Evolutionary conservation across 2,329 filamentous ascomycete species (phyloP).

Genomic region (Fusarium sp.): DNA sequence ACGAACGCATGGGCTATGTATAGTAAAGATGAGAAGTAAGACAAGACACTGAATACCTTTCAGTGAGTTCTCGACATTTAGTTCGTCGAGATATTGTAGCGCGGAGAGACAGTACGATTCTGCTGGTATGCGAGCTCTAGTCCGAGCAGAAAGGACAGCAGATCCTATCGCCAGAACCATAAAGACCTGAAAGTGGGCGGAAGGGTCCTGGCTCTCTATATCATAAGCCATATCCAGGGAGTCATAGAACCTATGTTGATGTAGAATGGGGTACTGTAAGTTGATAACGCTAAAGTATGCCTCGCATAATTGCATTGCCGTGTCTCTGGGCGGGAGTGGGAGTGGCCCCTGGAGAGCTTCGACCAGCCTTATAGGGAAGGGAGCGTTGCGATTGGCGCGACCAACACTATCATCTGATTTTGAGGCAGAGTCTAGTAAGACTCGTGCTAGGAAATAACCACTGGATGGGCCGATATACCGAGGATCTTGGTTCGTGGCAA

Average conservation of each 20-base stretch:
- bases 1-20: constrained; percentile 57
- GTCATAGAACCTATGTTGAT: constrained; percentile 53
- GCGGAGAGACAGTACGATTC: constrained; percentile 60
- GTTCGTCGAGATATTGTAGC: constrained; percentile 54
- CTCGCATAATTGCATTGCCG: constrained; percentile 51
- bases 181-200: constrained; percentile 55
- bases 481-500: constrained; percentile 56
- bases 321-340: constrained; percentile 43
- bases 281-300: constrained; percentile 60
- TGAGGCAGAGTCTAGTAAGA: constrained; percentile 54
- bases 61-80: constrained; percentile 58
- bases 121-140: constrained; percentile 53
- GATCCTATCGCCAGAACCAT: constrained; percentile 63
- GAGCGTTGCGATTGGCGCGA: not conserved
- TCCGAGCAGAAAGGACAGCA: constrained; percentile 53
- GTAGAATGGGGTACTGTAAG: constrained; percentile 58
- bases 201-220: constrained; percentile 39
- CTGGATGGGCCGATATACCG: constrained; percentile 65
- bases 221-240: constrained; percentile 50
- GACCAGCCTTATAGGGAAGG: constrained; percentile 42
- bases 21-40: constrained; percentile 56
- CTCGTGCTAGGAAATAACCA: constrained; percentile 60
- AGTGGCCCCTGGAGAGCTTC: constrained; percentile 46
- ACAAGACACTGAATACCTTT: constrained; percentile 59
- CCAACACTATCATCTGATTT: constrained; percentile 28